phyloP scores from a whole-genome alignment of 257 asterid species.

The Solanum sitiens region DNA sequence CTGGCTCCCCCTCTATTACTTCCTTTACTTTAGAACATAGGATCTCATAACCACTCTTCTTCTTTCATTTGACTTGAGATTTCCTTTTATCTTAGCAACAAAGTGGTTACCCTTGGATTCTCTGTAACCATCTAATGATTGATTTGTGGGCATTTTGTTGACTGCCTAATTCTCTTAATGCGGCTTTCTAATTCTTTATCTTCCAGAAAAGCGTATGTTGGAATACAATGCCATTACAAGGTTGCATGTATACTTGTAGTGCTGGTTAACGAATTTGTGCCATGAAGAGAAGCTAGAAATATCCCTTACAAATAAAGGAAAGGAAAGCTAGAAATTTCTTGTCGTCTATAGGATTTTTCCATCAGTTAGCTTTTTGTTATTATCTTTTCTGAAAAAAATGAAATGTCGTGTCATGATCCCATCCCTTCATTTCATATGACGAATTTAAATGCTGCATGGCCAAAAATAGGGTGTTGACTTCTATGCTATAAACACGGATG shows the following conservation, averaged over 20 bases:
- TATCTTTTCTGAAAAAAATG: not conserved
- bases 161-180: not conserved
- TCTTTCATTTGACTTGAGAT: not conserved
- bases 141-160: not conserved
- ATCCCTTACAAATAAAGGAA: not conserved
- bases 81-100: not conserved
- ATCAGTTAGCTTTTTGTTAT: not conserved
- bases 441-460: not conserved
- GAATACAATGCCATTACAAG: not conserved
- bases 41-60: not conserved
- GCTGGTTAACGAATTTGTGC: not conserved
- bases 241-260: not conserved
- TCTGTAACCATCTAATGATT: not conserved
- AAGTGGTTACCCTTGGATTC: not conserved
- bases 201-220: not conserved
- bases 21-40: not conserved
- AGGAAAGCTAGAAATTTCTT: not conserved
- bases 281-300: not conserved
- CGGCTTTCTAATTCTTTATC: not conserved
- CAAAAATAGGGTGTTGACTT: conserved; percentile 84
- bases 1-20: not conserved
- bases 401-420: not conserved
- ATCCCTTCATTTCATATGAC: conserved; percentile 8
- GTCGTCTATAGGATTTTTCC: not conserved
- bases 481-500: conserved; percentile 90